These are phyloP conservation scores for Trichoderma sp. DNA, from an alignment of 2,329 filamentous ascomycete genomes.

Conservation along the genomic window DNA sequence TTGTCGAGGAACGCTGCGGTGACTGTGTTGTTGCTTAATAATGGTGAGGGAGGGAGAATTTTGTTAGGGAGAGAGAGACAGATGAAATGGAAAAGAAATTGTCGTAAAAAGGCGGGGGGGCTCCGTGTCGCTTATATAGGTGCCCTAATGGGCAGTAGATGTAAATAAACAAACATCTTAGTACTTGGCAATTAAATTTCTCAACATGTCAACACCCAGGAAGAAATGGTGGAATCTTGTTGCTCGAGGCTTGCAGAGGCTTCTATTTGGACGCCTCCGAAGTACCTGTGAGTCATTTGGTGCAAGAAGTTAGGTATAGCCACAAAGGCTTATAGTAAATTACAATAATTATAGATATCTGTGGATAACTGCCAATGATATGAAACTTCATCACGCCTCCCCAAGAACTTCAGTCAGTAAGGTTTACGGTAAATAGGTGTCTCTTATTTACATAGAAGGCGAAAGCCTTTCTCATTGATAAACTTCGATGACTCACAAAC, in stretches of 20 bases:
- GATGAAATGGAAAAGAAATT: not conserved
- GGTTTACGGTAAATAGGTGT: not conserved
- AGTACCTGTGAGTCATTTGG: not conserved
- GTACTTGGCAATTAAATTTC: no score
- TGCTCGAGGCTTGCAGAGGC: not conserved
- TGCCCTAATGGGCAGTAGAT: no score
- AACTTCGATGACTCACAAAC: not conserved
- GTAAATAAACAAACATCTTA: no score
- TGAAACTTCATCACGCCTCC: not conserved
- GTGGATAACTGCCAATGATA: not conserved
- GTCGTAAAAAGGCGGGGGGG: not conserved
- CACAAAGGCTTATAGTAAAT: not conserved
- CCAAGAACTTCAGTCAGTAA: not conserved
- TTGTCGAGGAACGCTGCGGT: not conserved
- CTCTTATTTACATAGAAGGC: not conserved
- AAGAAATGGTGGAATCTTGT: not conserved
- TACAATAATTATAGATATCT: no score
- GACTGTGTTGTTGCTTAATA: not conserved
- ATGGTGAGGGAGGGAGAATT: not conserved
- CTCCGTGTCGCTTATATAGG: no score
- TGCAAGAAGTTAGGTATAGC: not conserved
- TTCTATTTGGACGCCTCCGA: not conserved
- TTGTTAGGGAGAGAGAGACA: not conserved
- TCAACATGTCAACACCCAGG: not conserved
- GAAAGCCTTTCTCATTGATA: not conserved